Evolutionary conservation across 352 stramenopile genomes (phyloP), one percentile per base, ranked within the genome.

Genomic region (Pythium guiyangense): DNA sequence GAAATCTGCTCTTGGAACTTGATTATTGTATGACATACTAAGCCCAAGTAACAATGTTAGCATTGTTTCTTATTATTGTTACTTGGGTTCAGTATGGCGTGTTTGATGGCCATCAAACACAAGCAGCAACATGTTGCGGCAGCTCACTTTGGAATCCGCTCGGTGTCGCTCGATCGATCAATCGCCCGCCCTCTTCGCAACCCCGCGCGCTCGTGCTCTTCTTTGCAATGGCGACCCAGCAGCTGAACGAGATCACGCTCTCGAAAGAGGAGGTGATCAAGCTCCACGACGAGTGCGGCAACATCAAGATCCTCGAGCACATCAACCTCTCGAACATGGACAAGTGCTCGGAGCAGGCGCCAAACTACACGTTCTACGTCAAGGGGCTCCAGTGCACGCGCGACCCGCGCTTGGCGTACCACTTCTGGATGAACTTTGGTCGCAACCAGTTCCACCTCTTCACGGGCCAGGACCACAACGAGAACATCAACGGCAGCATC

Each of bases 361-460:
- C 77, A 11, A 66, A 40, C 14, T 80, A 70, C 59, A 69, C 77
- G 46, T 89, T 87, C 64, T 89, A 84, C 64, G 80, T 89, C 61
- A 66, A 74, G 51, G 77, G 76, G 0, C 65, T 89, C 26, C 71
- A 73, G 51, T 89, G 79, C 70, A 71, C 79, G 55, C 76, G 76
- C 14, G 79, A 89, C 58, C 74, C 79, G 42, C 76, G 79, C 15
- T 66, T 89, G 20, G 59, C 67, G n/a, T 86, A 82, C 60, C 76
- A 87, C 59, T 84, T 87, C 54, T 86, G 78, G 71, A 77, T 75
- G 55, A 89, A 89, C 51, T 86, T 73, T 35, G 79, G 72, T 0
- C 74, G 78, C 58, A 79, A 85, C 63, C 79, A 89, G 64, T 89
- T 89, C 60, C 79, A 89, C 54, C 54, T 89, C 27, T 87, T 89